A percentile compares a stretch with the other conserved stretches of the same genome.
These are phyloP conservation scores for Trichophyton verrucosum DNA, from an alignment of 2,329 filamentous ascomycete genomes.

Conservation along the genomic window DNA sequence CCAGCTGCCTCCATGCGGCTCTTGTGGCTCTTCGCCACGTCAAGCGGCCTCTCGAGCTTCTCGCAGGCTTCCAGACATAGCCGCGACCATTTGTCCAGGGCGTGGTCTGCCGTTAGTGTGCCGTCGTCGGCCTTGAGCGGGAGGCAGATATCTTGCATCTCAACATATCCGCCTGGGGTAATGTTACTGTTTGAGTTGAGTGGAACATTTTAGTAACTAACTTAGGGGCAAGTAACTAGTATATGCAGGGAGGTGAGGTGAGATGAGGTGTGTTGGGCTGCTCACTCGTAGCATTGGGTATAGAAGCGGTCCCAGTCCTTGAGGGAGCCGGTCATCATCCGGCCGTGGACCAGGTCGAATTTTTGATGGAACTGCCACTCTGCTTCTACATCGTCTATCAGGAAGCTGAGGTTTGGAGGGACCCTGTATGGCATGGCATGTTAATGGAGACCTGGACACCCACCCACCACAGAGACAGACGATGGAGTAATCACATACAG, in stretches of 20 bases:
- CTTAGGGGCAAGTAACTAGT: not conserved
- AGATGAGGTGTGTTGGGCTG: too few relatives aligned
- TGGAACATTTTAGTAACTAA: not conserved
- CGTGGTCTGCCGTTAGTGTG: slow-evolving; percentile 25
- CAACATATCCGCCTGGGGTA: slow-evolving; percentile 38
- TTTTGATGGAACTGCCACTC: slow-evolving; percentile 17
- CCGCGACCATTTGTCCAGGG: slow-evolving; percentile 14
- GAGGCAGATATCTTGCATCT: slow-evolving; percentile 37
- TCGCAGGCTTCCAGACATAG: slow-evolving; percentile 21
- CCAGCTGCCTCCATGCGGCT: slow-evolving; percentile 30
- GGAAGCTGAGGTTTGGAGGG: slow-evolving; percentile 17
- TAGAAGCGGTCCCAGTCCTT: slow-evolving; percentile 12
- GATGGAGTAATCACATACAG: not conserved
- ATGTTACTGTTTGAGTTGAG: slow-evolving; percentile 21
- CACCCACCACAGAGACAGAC: too few relatives aligned
- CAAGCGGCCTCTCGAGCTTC: slow-evolving; percentile 31
- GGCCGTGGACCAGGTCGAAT: slow-evolving; percentile 18
- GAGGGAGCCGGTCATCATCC: slow-evolving; percentile 12
- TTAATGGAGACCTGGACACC: not conserved
- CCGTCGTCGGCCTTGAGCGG: slow-evolving; percentile 31
- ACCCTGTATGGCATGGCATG: slow-evolving; percentile 10
- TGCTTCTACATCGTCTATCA: slow-evolving; percentile 17
- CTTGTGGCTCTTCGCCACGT: slow-evolving; percentile 27
- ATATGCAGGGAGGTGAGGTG: slow-evolving; percentile 7
- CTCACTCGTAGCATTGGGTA: not conserved